These are phyloP conservation scores for Persicaria maculosa DNA, from an alignment of 148 eudicot species.

Conservation along the genomic window DNA sequence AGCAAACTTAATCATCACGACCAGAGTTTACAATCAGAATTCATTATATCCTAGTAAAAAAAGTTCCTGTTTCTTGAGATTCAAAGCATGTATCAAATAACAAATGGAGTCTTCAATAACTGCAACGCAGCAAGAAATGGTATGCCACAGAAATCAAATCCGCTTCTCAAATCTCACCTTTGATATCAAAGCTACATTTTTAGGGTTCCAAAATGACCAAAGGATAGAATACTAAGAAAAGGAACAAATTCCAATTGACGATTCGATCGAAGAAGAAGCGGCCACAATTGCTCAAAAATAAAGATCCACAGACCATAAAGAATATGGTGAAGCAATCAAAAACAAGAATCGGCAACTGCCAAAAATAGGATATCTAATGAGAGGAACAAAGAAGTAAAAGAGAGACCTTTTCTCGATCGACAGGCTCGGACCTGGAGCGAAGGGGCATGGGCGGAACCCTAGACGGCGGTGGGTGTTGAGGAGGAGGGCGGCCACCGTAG, in stretches of 20 bases:
- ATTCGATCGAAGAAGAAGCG: background rate
- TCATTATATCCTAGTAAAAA: background rate
- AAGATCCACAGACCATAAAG: background rate
- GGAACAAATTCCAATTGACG: background rate
- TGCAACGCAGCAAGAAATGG: background rate
- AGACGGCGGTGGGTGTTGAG: conserved; percentile 4
- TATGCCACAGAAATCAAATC: background rate
- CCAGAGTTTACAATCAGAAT: background rate
- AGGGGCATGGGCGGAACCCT: conserved; percentile 16
- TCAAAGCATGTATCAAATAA: background rate
- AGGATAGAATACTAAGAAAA: background rate
- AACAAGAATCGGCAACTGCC: background rate
- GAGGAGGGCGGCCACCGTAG: conserved; percentile 16
- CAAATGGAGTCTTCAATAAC: too few relatives aligned
- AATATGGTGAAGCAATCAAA: background rate
- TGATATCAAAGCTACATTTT: background rate
- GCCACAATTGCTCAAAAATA: background rate
- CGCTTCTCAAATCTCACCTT: background rate
- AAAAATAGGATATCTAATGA: background rate
- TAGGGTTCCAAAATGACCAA: background rate
- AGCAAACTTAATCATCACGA: background rate
- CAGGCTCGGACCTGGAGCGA: conserved; percentile 29
- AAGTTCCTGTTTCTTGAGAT: background rate
- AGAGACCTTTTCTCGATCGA: conserved; percentile 41
- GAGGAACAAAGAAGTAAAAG: background rate